A percentile compares a stretch with the other conserved stretches of the same genome.
Evolutionary conservation across 2,329 filamentous ascomycete species (phyloP).

Genomic region (Penicillium sp.): DNA sequence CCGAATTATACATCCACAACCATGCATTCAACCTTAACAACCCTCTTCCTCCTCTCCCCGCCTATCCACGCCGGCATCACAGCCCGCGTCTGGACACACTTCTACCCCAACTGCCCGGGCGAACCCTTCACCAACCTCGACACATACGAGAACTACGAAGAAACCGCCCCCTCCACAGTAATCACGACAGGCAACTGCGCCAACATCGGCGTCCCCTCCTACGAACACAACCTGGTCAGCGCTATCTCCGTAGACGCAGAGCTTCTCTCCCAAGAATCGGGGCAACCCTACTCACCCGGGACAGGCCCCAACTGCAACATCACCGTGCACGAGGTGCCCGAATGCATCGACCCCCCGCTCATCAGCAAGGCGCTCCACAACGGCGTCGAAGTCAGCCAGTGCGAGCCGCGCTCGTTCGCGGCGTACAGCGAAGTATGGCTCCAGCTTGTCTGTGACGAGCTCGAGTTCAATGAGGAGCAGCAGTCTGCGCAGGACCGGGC

Average conservation of each 20-base stretch:
- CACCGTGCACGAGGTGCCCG: conserved; percentile 36
- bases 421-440: conserved; percentile 36
- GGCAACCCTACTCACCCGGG: conserved; percentile 17
- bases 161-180: conserved; percentile 24
- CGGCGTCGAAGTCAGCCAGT: conserved; percentile 29
- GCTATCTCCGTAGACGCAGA: conserved; percentile 33
- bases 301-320: conserved; percentile 30
- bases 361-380: conserved; percentile 26
- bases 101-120: conserved; percentile 33
- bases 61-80: conserved; percentile 26
- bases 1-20: conserved; percentile 2
- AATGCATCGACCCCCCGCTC: conserved; percentile 34
- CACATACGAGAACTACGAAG: conserved; percentile 29
- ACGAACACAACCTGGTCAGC: conserved; percentile 27
- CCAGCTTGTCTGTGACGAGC: conserved; percentile 30
- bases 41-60: conserved; percentile 24
- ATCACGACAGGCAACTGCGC: conserved; percentile 29
- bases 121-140: conserved; percentile 22
- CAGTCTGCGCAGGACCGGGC: conserved; percentile 12
- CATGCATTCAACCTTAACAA: conserved; percentile 24
- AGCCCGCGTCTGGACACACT: conserved; percentile 35
- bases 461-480: conserved; percentile 1
- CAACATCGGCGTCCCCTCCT: conserved; percentile 28
- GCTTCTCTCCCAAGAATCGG: conserved; percentile 19
- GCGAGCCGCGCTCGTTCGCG: conserved; percentile 26